phyloP scores from a whole-genome alignment of 805 yeast genomes.

The Wickerhamiella sorbophila region DNA sequence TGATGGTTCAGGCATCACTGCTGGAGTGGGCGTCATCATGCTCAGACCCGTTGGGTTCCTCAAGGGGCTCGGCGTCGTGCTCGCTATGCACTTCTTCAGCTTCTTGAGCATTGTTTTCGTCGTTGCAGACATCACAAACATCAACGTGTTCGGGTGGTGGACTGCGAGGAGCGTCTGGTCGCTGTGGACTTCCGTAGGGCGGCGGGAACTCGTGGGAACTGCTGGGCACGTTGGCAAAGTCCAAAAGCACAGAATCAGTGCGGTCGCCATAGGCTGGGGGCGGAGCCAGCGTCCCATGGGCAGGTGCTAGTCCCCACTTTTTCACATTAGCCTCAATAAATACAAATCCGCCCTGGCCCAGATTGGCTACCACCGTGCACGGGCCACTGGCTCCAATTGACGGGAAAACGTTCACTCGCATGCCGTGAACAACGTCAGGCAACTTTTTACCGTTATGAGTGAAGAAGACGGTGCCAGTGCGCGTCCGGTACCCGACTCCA shows the following conservation, averaged over 20 bases:
- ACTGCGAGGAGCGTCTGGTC: background rate
- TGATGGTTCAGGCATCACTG: background rate
- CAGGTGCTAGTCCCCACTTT: slow-evolving; percentile 91
- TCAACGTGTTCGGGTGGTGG: background rate
- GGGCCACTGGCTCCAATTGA: slow-evolving; percentile 73
- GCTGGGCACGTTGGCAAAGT: slow-evolving; percentile 8
- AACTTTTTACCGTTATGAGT: slow-evolving; percentile 89
- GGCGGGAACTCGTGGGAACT: background rate
- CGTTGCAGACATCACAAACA: no score
- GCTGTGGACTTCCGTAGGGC: background rate
- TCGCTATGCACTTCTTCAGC: no score
- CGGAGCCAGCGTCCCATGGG: slow-evolving; percentile 76
- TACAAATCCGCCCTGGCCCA: slow-evolving; percentile 84
- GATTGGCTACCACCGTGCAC: slow-evolving; percentile 71
- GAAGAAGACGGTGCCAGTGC: slow-evolving; percentile 78
- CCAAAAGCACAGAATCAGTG: slow-evolving; percentile 56
- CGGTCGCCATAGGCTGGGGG: slow-evolving; percentile 86
- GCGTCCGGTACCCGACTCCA: slow-evolving; percentile 77
- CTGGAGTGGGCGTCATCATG: background rate
- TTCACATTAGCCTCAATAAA: slow-evolving; percentile 86
- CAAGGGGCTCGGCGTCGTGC: background rate
- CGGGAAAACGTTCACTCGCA: slow-evolving; percentile 69
- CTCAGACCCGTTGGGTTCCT: background rate
- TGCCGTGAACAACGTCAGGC: slow-evolving; percentile 61
- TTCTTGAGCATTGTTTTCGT: no score